A percentile compares a stretch with the other conserved stretches of the same genome.
These are phyloP conservation scores for Verticillium dahliae DNA, from an alignment of 2,329 filamentous ascomycete species.

Conservation along the genomic window DNA sequence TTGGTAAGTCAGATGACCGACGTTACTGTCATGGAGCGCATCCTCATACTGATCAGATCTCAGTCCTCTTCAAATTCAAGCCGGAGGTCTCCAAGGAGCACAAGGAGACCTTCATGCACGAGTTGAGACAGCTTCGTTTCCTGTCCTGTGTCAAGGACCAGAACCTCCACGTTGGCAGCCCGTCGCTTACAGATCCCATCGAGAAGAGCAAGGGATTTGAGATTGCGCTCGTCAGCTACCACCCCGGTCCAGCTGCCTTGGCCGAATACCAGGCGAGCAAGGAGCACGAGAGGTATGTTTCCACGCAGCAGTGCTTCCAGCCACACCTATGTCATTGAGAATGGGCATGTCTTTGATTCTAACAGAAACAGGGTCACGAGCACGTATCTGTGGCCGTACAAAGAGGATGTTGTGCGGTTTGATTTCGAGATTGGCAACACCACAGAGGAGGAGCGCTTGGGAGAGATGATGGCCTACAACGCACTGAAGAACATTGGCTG, in stretches of 20 bases:
- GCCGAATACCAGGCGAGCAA: slow-evolving; percentile 44
- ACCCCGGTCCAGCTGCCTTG: slow-evolving; percentile 35
- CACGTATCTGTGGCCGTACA: slow-evolving; percentile 43
- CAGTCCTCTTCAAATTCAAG: slow-evolving; percentile 45
- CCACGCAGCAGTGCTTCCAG: too few relatives aligned
- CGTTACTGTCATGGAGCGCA: too few relatives aligned
- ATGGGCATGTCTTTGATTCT: background rate
- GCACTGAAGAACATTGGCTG: background rate
- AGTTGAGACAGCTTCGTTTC: slow-evolving; percentile 41
- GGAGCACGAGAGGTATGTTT: slow-evolving; percentile 41
- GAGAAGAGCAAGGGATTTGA: slow-evolving; percentile 47
- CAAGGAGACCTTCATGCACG: slow-evolving; percentile 34
- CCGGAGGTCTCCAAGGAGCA: slow-evolving; percentile 32
- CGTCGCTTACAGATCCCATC: slow-evolving; percentile 43
- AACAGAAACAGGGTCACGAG: slow-evolving; percentile 36
- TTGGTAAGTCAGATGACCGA: slow-evolving; percentile 16
- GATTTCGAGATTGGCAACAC: slow-evolving; percentile 39
- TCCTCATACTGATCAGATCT: background rate
- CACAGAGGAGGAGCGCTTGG: slow-evolving; percentile 22
- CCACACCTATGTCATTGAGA: too few relatives aligned
- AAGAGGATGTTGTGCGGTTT: slow-evolving; percentile 45
- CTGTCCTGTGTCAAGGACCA: slow-evolving; percentile 40
- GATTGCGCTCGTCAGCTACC: slow-evolving; percentile 44
- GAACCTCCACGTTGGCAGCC: slow-evolving; percentile 44
- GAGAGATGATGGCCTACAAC: background rate